Percentiles rank a stretch among this genome's conserved stretches.
These are phyloP conservation scores for Epichloe uncinata DNA, from an alignment of 2,329 filamentous ascomycete species.

Conservation along the genomic window DNA sequence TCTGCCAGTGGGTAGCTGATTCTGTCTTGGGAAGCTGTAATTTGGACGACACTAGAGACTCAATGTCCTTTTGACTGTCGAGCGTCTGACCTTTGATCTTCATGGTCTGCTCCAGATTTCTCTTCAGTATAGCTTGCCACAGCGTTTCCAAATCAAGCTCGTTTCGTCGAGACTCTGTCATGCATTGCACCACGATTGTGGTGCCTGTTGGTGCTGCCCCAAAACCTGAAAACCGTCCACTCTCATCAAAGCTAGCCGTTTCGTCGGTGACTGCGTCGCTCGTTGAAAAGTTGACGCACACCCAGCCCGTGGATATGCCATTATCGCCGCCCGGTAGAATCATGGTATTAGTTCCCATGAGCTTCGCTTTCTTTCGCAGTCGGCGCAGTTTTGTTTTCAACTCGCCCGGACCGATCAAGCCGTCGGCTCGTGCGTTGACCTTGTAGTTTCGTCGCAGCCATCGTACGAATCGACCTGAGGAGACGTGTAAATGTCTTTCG, in stretches of 20 bases:
- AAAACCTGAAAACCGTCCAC: conserved; percentile 62
- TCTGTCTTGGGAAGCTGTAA: conserved; percentile 19
- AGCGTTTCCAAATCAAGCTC: conserved; percentile 41
- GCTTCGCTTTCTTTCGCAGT: conserved; percentile 66
- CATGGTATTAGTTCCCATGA: conserved; percentile 62
- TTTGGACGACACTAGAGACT: conserved; percentile 17
- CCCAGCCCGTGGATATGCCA: conserved; percentile 86
- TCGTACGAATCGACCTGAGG: conserved; percentile 76
- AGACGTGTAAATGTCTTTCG: conserved; percentile 85
- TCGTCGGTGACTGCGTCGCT: conserved; percentile 43
- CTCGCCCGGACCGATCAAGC: conserved; percentile 79
- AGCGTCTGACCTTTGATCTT: conserved; percentile 16
- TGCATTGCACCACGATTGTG: conserved; percentile 43
- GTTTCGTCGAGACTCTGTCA: conserved; percentile 38
- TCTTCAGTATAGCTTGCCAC: conserved; percentile 31
- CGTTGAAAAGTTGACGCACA: conserved; percentile 79
- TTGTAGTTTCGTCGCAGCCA: conserved; percentile 66
- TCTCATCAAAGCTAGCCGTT: conserved; percentile 29
- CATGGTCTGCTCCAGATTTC: conserved; percentile 18
- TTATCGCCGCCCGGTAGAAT: conserved; percentile 57
- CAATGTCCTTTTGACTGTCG: conserved; percentile 15
- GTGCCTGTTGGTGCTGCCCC: conserved; percentile 38
- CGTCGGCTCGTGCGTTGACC: conserved; percentile 68
- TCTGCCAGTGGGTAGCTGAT: conserved; percentile 22
- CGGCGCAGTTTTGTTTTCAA: conserved; percentile 75